Conservation (phyloP, 148 eudicot genomes). For the Silene conica region DNA sequence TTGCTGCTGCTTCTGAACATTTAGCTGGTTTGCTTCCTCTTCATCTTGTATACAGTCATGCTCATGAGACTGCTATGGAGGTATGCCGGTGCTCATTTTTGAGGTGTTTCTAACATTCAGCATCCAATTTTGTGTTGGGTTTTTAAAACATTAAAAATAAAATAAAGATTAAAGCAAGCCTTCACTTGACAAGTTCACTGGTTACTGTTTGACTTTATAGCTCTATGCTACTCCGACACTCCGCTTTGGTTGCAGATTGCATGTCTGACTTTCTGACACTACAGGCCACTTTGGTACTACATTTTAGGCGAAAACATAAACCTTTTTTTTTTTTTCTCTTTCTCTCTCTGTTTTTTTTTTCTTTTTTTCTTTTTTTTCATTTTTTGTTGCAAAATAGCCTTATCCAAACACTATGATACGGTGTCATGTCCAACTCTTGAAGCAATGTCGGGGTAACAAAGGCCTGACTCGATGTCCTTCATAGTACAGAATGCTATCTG, state of each 20-base stretch:
- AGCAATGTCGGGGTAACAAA: not conserved
- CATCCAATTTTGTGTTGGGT: no score
- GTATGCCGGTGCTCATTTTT: constrained; percentile 29
- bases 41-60: constrained; percentile 90
- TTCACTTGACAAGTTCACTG: not conserved
- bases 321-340: no score
- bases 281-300: not conserved
- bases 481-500: not conserved
- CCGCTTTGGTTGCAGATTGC: not conserved
- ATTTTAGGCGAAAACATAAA: no score
- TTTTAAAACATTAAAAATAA: no score
- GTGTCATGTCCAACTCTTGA: not conserved
- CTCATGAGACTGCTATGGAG: constrained; percentile 95
- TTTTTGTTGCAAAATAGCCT: not conserved
- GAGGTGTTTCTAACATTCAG: not conserved
- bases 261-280: not conserved
- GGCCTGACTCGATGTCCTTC: not conserved
- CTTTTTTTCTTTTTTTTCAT: no score
- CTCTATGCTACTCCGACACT: not conserved
- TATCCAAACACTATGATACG: not conserved
- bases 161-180: not conserved
- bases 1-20: constrained; percentile 89
- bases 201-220: not conserved
- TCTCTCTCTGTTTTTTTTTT: no score
- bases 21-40: constrained; percentile 90